These are phyloP conservation scores for Colletotrichum sp. DNA, from an alignment of 2,329 filamentous ascomycete genomes.

Conservation along the genomic window DNA sequence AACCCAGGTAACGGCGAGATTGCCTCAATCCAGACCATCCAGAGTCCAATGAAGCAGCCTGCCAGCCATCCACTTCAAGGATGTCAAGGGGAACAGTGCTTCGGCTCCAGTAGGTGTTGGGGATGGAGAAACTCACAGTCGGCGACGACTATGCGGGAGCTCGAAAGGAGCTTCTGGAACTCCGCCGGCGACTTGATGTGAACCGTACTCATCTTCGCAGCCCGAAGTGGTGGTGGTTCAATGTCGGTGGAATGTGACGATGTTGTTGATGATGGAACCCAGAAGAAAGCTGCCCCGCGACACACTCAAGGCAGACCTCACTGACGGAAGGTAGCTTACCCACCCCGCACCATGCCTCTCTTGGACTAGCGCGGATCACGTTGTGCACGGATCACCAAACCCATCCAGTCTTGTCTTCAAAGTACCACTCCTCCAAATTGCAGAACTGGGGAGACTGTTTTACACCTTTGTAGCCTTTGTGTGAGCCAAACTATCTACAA, in stretches of 20 bases:
- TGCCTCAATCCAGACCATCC: background rate
- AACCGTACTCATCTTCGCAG: conserved; percentile 30
- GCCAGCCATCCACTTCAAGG: background rate
- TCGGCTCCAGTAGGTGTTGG: background rate
- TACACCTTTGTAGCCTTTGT: background rate
- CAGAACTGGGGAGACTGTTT: background rate
- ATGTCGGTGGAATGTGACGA: background rate
- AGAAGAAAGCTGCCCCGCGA: conserved; percentile 16
- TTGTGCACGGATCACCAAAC: background rate
- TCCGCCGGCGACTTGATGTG: conserved; percentile 59
- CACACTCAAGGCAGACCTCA: background rate
- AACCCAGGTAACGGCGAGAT: background rate
- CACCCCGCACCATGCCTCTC: conserved; percentile 23
- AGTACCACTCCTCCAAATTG: background rate
- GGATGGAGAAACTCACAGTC: conserved; percentile 72
- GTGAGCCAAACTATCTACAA: background rate
- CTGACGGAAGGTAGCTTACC: background rate
- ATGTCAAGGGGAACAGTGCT: conserved; percentile 32
- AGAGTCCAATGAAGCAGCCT: background rate
- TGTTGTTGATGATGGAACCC: conserved; percentile 13
- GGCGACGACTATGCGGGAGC: conserved; percentile 80
- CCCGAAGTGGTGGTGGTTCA: conserved; percentile 12
- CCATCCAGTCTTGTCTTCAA: background rate
- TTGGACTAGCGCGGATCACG: background rate
- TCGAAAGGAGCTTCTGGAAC: conserved; percentile 71